Percentiles rank a stretch among this genome's conserved stretches.
These are phyloP conservation scores for Tuber calosporum DNA, from an alignment of 495 filamentous ascomycete species.

Conservation along the genomic window DNA sequence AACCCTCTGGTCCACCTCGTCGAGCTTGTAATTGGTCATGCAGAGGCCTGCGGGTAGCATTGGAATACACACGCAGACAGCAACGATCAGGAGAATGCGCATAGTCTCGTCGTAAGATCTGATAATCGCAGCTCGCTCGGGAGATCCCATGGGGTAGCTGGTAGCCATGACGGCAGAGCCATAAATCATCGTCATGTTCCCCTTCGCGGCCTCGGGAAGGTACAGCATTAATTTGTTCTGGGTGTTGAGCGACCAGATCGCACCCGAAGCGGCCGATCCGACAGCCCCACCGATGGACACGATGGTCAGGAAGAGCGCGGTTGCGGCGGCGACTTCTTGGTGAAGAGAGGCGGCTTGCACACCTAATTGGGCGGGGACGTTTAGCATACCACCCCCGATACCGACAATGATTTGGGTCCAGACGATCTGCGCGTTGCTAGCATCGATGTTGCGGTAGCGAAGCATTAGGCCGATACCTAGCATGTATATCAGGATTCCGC, in stretches of 20 bases:
- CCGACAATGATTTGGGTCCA: slow-evolving; percentile 60
- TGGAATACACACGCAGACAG: slow-evolving; percentile 50
- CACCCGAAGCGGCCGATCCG: slow-evolving; percentile 60
- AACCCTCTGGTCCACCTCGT: slow-evolving; percentile 43
- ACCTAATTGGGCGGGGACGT: slow-evolving; percentile 58
- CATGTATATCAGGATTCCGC: slow-evolving; percentile 55
- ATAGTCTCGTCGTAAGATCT: slow-evolving; percentile 58
- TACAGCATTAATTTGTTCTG: slow-evolving; percentile 53
- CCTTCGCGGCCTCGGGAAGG: slow-evolving; percentile 46
- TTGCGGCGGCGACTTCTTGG: slow-evolving; percentile 60
- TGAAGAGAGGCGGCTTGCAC: slow-evolving; percentile 60
- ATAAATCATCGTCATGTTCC: slow-evolving; percentile 50
- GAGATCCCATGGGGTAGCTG: slow-evolving; percentile 52
- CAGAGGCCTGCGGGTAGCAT: slow-evolving; percentile 52
- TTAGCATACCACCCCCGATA: slow-evolving; percentile 58
- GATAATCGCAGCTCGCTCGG: slow-evolving; percentile 53
- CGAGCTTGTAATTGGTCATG: slow-evolving; percentile 53
- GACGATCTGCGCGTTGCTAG: slow-evolving; percentile 52
- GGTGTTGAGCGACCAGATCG: slow-evolving; percentile 57
- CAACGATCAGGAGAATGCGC: slow-evolving; percentile 51
- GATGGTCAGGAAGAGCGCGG: slow-evolving; percentile 60
- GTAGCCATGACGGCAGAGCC: slow-evolving; percentile 53
- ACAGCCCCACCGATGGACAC: slow-evolving; percentile 64
- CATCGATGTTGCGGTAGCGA: slow-evolving; percentile 52
- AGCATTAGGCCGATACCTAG: slow-evolving; percentile 59